Conservation (phyloP, 768 basidiomycete genomes). For the Pulveroboletus sp. region DNA sequence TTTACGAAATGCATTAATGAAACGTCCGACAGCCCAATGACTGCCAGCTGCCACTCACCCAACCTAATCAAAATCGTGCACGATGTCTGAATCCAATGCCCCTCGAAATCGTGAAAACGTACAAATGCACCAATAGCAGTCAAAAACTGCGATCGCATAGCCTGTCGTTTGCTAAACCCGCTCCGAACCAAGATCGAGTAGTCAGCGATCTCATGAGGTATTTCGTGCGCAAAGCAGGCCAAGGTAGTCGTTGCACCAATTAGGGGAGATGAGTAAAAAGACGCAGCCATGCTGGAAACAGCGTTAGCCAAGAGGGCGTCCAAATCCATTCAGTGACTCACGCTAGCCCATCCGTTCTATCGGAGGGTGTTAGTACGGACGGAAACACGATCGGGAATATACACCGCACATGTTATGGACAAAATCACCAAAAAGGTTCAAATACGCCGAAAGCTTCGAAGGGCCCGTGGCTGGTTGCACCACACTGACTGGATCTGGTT, state of each 20-base stretch:
- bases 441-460: slow-evolving; percentile 84
- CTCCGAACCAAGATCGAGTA: slow-evolving; percentile 90
- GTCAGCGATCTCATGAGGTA: slow-evolving; percentile 96
- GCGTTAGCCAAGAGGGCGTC: slow-evolving; percentile 1
- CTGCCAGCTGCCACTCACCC: slow-evolving; percentile 24
- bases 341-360: slow-evolving; percentile 89
- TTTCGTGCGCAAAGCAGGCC: slow-evolving; percentile 92
- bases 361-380: slow-evolving; percentile 12
- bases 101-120: slow-evolving; percentile 19
- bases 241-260: slow-evolving; percentile 94
- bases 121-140: slow-evolving; percentile 93
- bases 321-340: slow-evolving; percentile 37
- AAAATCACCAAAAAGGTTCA: slow-evolving; percentile 91
- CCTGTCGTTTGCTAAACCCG: slow-evolving; percentile 86
- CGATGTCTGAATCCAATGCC: slow-evolving; percentile 12
- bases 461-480: slow-evolving; percentile 41
- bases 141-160: slow-evolving; percentile 90
- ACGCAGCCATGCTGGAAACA: slow-evolving; percentile 75
- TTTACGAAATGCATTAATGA: not conserved
- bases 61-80: slow-evolving; percentile 29
- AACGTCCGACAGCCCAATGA: slow-evolving; percentile 2
- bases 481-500: slow-evolving; percentile 23
- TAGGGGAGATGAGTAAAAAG: slow-evolving; percentile 93
- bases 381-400: slow-evolving; percentile 12
- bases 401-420: slow-evolving; percentile 79